These are phyloP conservation scores for Camelina laxa DNA, from an alignment of 345 rosid species.

Conservation along the genomic window DNA sequence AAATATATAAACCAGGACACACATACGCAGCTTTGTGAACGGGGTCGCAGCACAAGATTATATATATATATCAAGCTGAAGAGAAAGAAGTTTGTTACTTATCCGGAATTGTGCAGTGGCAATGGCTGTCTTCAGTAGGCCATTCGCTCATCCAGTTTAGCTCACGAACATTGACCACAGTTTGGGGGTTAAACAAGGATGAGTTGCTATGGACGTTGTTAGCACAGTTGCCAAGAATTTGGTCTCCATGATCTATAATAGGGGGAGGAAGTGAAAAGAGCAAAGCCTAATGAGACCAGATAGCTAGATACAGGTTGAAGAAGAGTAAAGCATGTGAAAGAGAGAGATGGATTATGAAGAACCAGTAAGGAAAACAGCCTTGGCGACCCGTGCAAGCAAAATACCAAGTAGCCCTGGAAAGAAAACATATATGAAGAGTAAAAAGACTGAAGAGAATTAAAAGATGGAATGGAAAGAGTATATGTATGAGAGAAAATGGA, in stretches of 20 bases:
- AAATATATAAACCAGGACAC: not conserved
- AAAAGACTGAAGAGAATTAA: not conserved
- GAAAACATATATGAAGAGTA: constrained; percentile 4
- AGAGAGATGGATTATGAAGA: constrained; percentile 8
- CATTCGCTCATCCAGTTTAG: constrained; percentile 77
- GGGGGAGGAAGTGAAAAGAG: not conserved
- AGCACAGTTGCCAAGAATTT: constrained; percentile 72
- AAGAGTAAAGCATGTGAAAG: not conserved
- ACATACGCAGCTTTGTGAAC: not conserved
- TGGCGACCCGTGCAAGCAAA: constrained; percentile 70
- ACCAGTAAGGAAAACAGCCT: constrained; percentile 78
- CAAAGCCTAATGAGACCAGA: not conserved
- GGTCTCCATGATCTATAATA: constrained; percentile 59
- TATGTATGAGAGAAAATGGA: constrained; percentile 9
- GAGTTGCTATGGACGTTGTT: constrained; percentile 60
- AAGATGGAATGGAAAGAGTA: not conserved
- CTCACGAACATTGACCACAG: constrained; percentile 63
- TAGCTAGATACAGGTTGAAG: not conserved
- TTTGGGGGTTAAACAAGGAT: constrained; percentile 48
- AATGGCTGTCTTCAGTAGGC: constrained; percentile 55
- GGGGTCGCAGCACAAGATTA: not conserved
- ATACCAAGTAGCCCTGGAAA: constrained; percentile 73
- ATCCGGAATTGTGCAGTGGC: constrained; percentile 34
- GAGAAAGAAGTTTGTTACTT: constrained; percentile 46
- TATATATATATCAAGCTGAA: not conserved